Evolutionary conservation across 1,139 yeast genomes (phyloP), one percentile per base, ranked within the genome.

Genomic region (Yamadazyma blattariae): DNA sequence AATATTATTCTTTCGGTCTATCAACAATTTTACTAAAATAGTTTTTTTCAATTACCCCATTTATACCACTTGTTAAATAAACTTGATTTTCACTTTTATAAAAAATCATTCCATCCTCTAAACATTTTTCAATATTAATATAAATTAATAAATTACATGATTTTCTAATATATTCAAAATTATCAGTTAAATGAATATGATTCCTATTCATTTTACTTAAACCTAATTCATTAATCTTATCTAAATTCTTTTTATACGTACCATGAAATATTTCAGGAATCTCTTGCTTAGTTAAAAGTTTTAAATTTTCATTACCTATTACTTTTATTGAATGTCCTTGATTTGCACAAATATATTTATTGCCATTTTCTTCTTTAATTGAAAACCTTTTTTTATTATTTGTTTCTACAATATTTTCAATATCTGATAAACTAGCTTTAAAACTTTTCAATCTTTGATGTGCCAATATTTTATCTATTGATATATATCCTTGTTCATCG

Each of bases 291-390:
- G 18, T 23, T 17, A 67, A 42, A 18, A 30, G 26, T 12, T 39
- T 68, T 17, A 75, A 69, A 25, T 74, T 74, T 12, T 51, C 52
- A 23, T 71, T 70, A 12, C 43, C 45, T 5, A 17, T 17, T 0
- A 83, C 71, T 1, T 61, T 52, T 11, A 92, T 62, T 0, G 95
- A 80, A 56, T 92, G 98, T 7, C 98, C 98, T 57, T 92, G 98
- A 37, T 82, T 82, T 2, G 98, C 98, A 52, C 97, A 78, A 11
- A 92, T 83, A 25, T 48, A 58, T 15, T 35, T 17, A 23, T 33
- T 35, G 34, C 39, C 48, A n/a, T 59, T 52, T 5, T 17, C 19
- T 6, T 40, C 38, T 14, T 49, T 57, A 28, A 77, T 51, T 16
- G 67, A 61, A 58, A 81, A 92, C 40, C 98, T 59, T 48, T 81